Base-by-base conservation (phyloP, 495 filamentous ascomycete species). In the Penicillium bialowiezense region DNA sequence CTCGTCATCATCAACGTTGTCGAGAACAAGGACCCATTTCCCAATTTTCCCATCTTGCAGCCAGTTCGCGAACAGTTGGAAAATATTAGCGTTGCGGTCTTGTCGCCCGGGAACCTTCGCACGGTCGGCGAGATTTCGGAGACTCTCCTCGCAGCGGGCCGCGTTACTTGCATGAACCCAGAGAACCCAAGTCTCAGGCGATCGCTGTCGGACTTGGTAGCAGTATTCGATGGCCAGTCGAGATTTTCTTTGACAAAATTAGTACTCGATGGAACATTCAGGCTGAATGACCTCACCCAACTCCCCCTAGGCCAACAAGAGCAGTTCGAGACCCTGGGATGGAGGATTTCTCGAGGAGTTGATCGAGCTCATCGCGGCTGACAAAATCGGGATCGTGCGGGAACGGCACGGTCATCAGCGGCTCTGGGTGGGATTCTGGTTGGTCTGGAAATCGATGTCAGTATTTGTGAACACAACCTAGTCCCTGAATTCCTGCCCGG, bases 171-270 rank as follows among this genome's bases (percentile, higher is more conserved):
- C 69, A 50, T 74, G 68, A 4, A 79, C 51, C 76, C 78, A 81
- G 54, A 81, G 75, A 7, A 79, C 67, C 65, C 65, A 76, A 19
- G 64, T 77, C n/a, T 60, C 41, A 2, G 68, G 72, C 14, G 59
- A 72, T 38, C 73, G 48, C 1, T 1, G 13, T 54, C 60, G 63
- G 10, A 55, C 45, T 48, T 49, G 59, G 46, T 76, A 73, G 17
- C 46, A 37, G 44, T 74, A 62, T 55, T 76, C 62, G 44, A 73
- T 69, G 13, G 63, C 66, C 26, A 72, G 58, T 41, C 65, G 66
- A 1, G 70, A 60, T 54, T 72, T 73, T 8, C 70, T 72, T 20
- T 12, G 50, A 44, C 28, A 51, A 17, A 32, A 10, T 32, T 10
- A 32, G 29, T 12, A 3, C 12, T 42, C 12, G 26, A n/a, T 20